Evolutionary conservation across 2,329 filamentous ascomycete genomes (phyloP).

Genomic region (Trichoderma sp.): DNA sequence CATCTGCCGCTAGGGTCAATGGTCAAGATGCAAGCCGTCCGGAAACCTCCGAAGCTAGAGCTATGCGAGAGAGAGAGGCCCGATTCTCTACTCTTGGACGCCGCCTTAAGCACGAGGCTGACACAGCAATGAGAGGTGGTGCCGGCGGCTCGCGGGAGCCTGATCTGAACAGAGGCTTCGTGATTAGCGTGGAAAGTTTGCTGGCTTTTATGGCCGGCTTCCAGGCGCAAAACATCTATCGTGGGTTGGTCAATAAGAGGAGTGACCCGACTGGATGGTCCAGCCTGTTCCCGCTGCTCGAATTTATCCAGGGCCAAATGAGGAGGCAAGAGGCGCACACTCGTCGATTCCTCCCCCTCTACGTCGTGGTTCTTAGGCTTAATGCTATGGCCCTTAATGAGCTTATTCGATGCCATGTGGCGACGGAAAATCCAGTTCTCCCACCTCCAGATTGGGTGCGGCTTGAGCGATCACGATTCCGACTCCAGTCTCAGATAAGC

Average conservation of each 20-base stretch:
- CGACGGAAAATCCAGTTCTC: constrained; percentile 31
- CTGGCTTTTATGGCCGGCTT: constrained; percentile 57
- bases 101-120: constrained; percentile 57
- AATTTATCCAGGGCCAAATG: constrained; percentile 43
- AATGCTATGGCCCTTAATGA: constrained; percentile 49
- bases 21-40: constrained; percentile 36
- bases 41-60: constrained; percentile 27
- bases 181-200: constrained; percentile 51
- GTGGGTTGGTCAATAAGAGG: constrained; percentile 46
- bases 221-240: constrained; percentile 49
- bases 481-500: constrained; percentile 22
- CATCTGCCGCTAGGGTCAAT: constrained; percentile 34
- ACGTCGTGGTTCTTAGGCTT: constrained; percentile 46
- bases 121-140: constrained; percentile 41
- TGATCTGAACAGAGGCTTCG: constrained; percentile 44
- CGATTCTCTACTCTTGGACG: constrained; percentile 46
- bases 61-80: constrained; percentile 39
- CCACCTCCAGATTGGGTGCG: constrained; percentile 9
- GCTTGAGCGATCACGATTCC: constrained; percentile 17
- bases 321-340: constrained; percentile 36
- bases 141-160: constrained; percentile 30
- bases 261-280: constrained; percentile 46
- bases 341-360: constrained; percentile 40
- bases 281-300: constrained; percentile 48
- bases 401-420: constrained; percentile 41